These are phyloP conservation scores for Cardamine resedifolia DNA, from an alignment of 345 rosid genomes.

Conservation along the genomic window DNA sequence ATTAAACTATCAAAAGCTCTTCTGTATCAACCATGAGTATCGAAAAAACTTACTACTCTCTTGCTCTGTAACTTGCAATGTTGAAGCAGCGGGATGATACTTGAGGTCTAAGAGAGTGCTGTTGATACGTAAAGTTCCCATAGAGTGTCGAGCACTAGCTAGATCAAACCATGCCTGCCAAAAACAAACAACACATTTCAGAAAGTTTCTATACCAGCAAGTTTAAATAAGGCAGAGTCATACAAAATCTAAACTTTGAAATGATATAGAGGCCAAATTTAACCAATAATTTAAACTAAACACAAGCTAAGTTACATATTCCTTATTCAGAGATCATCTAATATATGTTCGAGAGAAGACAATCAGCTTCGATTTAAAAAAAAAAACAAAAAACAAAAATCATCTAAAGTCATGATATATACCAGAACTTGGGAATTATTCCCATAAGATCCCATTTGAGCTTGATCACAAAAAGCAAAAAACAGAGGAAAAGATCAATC, in stretches of 20 bases:
- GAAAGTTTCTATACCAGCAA: slow-evolving; percentile 2
- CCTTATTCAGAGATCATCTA: neutral
- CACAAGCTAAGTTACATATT: neutral
- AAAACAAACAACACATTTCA: neutral
- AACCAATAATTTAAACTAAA: neutral
- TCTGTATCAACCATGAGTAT: neutral
- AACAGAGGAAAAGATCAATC: neutral
- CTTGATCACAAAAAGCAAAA: neutral
- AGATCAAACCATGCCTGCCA: slow-evolving; percentile 89
- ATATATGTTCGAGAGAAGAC: neutral
- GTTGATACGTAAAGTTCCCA: slow-evolving; percentile 87
- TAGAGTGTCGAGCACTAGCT: slow-evolving; percentile 85
- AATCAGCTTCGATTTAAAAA: neutral
- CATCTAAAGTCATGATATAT: neutral
- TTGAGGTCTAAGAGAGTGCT: slow-evolving; percentile 73
- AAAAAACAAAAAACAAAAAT: neutral
- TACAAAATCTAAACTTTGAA: neutral
- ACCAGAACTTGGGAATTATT: neutral
- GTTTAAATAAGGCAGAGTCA: neutral
- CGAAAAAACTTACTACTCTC: slow-evolving; percentile 44
- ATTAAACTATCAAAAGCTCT: neutral
- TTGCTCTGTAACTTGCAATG: slow-evolving; percentile 47
- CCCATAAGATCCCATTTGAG: neutral
- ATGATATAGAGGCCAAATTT: neutral
- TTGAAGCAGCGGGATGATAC: slow-evolving; percentile 70